Base-by-base conservation (phyloP, 345 rosid genomes). In the Eucalyptus cladocalyx region DNA sequence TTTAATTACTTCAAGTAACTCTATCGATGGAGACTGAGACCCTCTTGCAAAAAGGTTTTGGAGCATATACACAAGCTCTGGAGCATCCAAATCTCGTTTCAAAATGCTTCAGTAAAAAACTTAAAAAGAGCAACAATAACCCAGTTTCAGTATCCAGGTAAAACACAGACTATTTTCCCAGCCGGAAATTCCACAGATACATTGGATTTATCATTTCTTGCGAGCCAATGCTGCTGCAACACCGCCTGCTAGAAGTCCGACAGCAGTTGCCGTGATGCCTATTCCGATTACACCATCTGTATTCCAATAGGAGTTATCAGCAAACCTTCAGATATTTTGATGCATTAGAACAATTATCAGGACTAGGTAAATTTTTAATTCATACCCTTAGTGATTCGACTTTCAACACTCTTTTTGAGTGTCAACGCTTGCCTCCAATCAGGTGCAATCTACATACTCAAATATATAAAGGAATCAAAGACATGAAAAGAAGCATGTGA, bases 201-300 rank as follows among this genome's bases (percentile, higher is more conserved):
- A 37, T 76, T 76, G 47, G 85, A 24, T 19, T 43, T 54, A 60
- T 96, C 94, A 96, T 62, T 93, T 94, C 91, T 94, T 94, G 87
- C 96, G 95, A 87, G 96, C 37, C 65, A 97, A 47, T 50, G 97
- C 97, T 14, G 96, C 94, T n/a, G 96, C 98, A 45, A 97, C 92
- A 43, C 94, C 95, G 43, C 99, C 96, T 76, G 93, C 99, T 90
- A 97, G 87, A 37, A 96, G 60, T 89, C 97, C 98, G 23, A 95
- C 97, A 6, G 97, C 96, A 85, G 98, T 94, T 17, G 96, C 97
- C 87, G 99, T 94, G 81, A 97, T 95, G 49, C 97, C 99, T 42
- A 97, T 95, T 86, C 99, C 98, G 56, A 97, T 94, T 49, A 96
- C 93, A 88, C 99, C 99, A 94, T 97, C 99, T 97, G 91, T 90